Evolutionary conservation across 441 rosid genomes (phyloP).

Genomic region (Adansonia gregorii): DNA sequence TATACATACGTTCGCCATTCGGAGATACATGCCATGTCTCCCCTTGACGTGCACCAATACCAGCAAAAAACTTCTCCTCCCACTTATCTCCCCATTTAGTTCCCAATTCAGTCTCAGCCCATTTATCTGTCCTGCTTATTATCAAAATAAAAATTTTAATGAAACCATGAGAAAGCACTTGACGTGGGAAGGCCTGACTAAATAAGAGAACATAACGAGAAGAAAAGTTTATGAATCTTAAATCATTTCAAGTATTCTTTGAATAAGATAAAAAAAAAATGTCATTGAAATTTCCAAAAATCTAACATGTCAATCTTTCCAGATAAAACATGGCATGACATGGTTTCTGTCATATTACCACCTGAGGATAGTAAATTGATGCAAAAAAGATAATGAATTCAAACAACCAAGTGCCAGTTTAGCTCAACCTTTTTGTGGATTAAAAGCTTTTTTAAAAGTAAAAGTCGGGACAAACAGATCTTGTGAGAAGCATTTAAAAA

Average conservation of each 20-base stretch:
- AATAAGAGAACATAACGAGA: conserved; percentile 12
- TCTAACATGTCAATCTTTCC: background rate
- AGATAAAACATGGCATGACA: background rate
- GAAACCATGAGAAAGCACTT: conserved; percentile 7
- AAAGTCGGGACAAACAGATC: too few species aligned
- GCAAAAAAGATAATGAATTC: background rate
- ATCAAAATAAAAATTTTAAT: conserved; percentile 25
- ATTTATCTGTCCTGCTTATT: conserved; percentile 95
- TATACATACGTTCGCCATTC: conserved; percentile 68
- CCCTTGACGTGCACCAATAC: conserved; percentile 96
- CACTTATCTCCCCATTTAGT: conserved; percentile 99
- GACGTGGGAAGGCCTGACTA: background rate
- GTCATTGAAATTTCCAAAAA: background rate
- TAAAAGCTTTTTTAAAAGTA: too few species aligned
- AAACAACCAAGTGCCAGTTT: background rate
- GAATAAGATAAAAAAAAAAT: conserved; percentile 1
- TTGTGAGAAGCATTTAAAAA: too few species aligned
- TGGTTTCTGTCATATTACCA: background rate
- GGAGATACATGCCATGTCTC: conserved; percentile 99
- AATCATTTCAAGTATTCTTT: background rate
- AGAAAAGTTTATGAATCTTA: conserved; percentile 17
- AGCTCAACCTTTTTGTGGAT: too few species aligned
- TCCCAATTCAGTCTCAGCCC: conserved; percentile 98
- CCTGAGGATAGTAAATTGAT: background rate
- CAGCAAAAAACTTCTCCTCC: conserved; percentile 96